A percentile compares a stretch with the other conserved stretches of the same genome.
These are phyloP conservation scores for Eucalyptus melliodora DNA, from an alignment of 345 rosid species.

Conservation along the genomic window DNA sequence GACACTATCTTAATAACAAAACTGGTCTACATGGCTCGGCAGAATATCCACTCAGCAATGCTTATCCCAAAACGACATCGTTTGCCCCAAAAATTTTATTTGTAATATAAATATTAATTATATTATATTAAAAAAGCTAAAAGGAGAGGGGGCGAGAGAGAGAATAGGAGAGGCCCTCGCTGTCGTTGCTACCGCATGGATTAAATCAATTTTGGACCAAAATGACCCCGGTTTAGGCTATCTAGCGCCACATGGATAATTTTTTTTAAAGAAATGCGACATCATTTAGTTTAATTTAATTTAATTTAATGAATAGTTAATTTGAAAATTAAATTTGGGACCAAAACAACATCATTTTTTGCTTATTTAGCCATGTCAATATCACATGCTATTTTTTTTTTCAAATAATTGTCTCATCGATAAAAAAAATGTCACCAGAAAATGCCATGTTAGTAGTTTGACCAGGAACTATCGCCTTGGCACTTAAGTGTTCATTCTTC, in stretches of 20 bases:
- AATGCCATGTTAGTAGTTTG: fast-evolving
- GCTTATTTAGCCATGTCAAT: fast-evolving
- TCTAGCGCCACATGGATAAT: fast-evolving
- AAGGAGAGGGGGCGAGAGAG: fast-evolving
- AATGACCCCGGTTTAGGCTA: fast-evolving
- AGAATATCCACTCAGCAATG: fast-evolving
- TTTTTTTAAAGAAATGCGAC: fast-evolving
- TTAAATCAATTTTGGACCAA: too few species aligned
- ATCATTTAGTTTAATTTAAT: too few species aligned
- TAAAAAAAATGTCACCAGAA: too few species aligned
- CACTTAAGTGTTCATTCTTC: too few species aligned
- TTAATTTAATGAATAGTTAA: too few species aligned
- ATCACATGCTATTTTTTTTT: fast-evolving
- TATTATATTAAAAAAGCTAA: too few species aligned
- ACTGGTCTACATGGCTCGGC: fast-evolving
- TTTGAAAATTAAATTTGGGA: too few species aligned
- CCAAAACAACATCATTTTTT: fast-evolving
- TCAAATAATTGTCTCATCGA: fast-evolving
- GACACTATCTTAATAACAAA: too few species aligned
- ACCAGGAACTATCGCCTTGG: fast-evolving
- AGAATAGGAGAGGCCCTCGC: too few species aligned
- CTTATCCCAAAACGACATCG: fast-evolving
- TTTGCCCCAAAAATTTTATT: too few species aligned
- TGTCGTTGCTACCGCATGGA: fast-evolving
- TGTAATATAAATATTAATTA: too few species aligned